Evolutionary conservation across 345 rosid genomes (phyloP).

Genomic region (Eucalyptus victrix): DNA sequence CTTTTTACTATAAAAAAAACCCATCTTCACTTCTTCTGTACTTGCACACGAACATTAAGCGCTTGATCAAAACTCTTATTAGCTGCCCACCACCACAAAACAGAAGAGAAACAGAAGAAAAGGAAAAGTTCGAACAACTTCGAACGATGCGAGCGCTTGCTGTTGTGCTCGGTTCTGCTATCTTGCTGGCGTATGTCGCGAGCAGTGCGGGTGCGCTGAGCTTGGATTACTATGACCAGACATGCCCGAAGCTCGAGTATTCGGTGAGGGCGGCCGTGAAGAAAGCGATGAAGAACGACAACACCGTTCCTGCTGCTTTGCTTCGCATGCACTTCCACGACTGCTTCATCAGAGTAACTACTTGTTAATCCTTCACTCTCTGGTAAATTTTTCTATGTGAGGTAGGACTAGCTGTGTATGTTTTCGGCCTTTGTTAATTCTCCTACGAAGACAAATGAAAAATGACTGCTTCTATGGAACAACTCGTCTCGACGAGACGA

Average conservation of each 20-base stretch:
- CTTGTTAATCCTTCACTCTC: neutral
- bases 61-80: neutral
- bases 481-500: neutral
- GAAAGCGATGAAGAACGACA: constrained; percentile 56
- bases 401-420: neutral
- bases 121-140: neutral
- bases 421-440: neutral
- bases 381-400: neutral
- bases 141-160: neutral
- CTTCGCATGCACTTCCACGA: constrained; percentile 93
- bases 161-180: neutral
- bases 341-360: constrained; percentile 58
- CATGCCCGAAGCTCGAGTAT: constrained; percentile 56
- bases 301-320: constrained; percentile 71
- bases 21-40: neutral
- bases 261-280: constrained; percentile 37
- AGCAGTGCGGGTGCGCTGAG: constrained; percentile 31
- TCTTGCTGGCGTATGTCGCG: neutral
- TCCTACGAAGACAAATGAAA: neutral
- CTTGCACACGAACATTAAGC: neutral
- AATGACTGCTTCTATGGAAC: neutral
- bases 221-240: constrained; percentile 40
- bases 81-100: neutral
- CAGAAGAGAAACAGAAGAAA: neutral
- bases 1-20: neutral